Base-by-base conservation (phyloP, 441 rosid species). In the Gossypium gossypioides region DNA sequence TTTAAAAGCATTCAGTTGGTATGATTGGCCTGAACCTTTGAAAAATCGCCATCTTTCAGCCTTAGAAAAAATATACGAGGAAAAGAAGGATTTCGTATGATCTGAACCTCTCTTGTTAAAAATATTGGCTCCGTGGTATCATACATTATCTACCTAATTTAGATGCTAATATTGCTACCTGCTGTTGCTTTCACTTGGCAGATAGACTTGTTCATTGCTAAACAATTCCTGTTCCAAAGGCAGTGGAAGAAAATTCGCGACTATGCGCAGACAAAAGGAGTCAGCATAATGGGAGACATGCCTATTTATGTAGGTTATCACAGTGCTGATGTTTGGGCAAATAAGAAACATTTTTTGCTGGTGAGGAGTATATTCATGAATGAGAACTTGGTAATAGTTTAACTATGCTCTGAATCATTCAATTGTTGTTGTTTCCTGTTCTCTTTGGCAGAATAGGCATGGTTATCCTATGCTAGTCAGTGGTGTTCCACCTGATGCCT, bases 251-350 rank as follows among this genome's bases (percentile, higher is more conserved):
- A 91, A 77, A 81, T 92, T 76, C 90, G 84, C 60, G 80, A 79
- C 62, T 92, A 90, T 86, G 96, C 97, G 62, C 78, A 40, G 70
- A 69, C 24, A 63, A 92, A 86, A 76, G 97, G 94, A 71, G 79
- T 95, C 69, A 82, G 86, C 82, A 87, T 95, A 82, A 92, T 95
- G 99, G 99, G 99, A 22, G 99, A 94, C 85, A 95, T 95, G 99
- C 97, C 99, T 66, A 92, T 95, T 61, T 95, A 95, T 75, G 97
- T 90, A 34, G 99, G 91, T 48, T 92, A 92, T 79, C 97, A 92
- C 75, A 90, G 97, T 86, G 99, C 97, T 66, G 97, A 90, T 83
- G 97, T 95, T 76, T 95, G 99, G 99, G 97, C 97, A 76, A 92
- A 92, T 77, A 92, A 83, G 79, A 91, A 86, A 70, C 91, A 88